phyloP scores from a whole-genome alignment of 2,329 filamentous ascomycete species.

The Incumbomyces delicatus region DNA sequence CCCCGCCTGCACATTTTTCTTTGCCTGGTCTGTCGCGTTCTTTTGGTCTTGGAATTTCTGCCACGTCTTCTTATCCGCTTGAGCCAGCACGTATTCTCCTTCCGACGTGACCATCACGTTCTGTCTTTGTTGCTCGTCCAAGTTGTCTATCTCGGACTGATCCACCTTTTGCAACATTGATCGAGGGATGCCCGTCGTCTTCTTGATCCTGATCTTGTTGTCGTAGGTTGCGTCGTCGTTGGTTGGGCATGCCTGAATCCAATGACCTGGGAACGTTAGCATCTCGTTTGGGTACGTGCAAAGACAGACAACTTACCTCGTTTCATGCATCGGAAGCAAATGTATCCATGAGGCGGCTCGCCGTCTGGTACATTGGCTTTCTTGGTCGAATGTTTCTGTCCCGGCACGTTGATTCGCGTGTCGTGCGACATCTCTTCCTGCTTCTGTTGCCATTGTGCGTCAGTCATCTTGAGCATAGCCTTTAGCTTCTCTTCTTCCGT shows the following conservation, averaged over 20 bases:
- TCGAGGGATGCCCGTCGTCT: slow-evolving; percentile 90
- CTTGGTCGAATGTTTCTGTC: slow-evolving; percentile 24
- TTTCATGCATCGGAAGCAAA: slow-evolving; percentile 91
- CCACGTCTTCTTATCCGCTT: slow-evolving; percentile 93
- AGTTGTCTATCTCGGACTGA: slow-evolving; percentile 51
- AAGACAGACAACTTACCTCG: slow-evolving; percentile 49
- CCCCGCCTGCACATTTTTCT: slow-evolving; percentile 65
- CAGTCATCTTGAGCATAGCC: slow-evolving; percentile 83
- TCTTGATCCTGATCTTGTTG: slow-evolving; percentile 83
- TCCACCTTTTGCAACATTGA: slow-evolving; percentile 94
- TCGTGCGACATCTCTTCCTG: slow-evolving; percentile 78
- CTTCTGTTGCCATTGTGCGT: slow-evolving; percentile 84
- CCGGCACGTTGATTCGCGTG: slow-evolving; percentile 33
- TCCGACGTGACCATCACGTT: slow-evolving; percentile 97
- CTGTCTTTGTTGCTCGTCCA: slow-evolving; percentile 68
- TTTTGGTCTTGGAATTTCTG: slow-evolving; percentile 92
- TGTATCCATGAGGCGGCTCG: slow-evolving; percentile 84
- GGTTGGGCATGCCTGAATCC: slow-evolving; percentile 97
- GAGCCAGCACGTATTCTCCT: slow-evolving; percentile 92
- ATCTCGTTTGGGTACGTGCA: not conserved
- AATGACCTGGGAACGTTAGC: slow-evolving; percentile 55
- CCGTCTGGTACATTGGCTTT: slow-evolving; percentile 73
- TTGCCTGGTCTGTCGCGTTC: slow-evolving; percentile 69
- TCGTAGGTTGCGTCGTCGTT: slow-evolving; percentile 97
- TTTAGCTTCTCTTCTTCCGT: slow-evolving; percentile 91